Conservation (phyloP, 768 basidiomycete genomes). For the Megacollybia marginata region DNA sequence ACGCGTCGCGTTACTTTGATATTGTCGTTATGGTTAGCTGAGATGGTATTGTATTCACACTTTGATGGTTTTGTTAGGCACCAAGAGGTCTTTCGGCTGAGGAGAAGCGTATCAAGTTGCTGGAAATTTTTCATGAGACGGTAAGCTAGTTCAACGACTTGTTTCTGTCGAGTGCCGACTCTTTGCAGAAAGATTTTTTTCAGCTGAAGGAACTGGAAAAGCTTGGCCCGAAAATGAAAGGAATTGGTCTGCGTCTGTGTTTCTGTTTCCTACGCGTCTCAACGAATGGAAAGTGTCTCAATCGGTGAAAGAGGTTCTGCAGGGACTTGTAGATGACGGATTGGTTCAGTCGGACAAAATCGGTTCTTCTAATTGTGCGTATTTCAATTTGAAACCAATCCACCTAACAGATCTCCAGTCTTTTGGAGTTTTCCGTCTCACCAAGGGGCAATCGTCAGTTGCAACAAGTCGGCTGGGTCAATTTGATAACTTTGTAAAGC, state of each 20-base stretch:
- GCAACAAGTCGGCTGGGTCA: background rate
- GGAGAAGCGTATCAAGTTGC: constrained; percentile 81
- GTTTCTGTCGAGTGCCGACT: background rate
- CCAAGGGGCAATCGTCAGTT: constrained; percentile 61
- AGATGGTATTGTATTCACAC: background rate
- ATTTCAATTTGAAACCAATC: constrained; percentile 1
- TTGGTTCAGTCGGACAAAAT: constrained; percentile 88
- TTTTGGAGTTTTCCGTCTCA: constrained; percentile 97
- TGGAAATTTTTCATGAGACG: constrained; percentile 93
- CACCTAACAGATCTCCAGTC: constrained; percentile 36
- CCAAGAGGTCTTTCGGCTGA: constrained; percentile 82
- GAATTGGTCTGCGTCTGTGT: constrained; percentile 53
- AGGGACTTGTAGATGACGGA: constrained; percentile 81
- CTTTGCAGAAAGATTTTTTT: background rate
- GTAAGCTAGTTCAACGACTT: constrained; percentile 38
- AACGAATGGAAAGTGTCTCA: constrained; percentile 57
- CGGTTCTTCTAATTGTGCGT: constrained; percentile 87
- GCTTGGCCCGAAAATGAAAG: constrained; percentile 80
- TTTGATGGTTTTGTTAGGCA: constrained; percentile 31
- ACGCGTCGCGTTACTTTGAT: background rate
- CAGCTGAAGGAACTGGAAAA: constrained; percentile 89
- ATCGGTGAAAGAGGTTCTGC: constrained; percentile 86
- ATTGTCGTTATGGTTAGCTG: background rate
- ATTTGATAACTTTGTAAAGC: constrained; percentile 24
- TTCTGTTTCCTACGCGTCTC: background rate